phyloP scores from a whole-genome alignment of 1,139 yeast genomes.

The Nematodospora anomalae region DNA sequence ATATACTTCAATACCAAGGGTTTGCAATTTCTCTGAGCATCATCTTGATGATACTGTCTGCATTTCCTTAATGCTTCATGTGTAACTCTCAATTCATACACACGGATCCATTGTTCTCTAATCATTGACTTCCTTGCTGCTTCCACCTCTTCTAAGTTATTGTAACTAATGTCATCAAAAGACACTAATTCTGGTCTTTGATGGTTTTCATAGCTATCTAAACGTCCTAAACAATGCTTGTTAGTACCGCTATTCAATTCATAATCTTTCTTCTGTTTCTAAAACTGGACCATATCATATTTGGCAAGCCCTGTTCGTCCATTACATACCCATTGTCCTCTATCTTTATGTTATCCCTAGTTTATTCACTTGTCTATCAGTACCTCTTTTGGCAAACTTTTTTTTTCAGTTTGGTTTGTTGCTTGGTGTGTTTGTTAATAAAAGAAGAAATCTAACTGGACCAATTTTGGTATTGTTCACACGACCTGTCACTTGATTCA shows the following conservation, averaged over 20 bases:
- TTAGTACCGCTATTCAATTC: conserved; percentile 6
- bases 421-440: conserved; percentile 5
- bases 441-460: conserved; percentile 21
- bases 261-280: no score
- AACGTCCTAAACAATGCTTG: conserved; percentile 13
- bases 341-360: background rate
- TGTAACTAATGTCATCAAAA: conserved; percentile 80
- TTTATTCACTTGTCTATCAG: background rate
- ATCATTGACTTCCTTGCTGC: conserved; percentile 75
- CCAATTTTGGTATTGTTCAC: conserved; percentile 6
- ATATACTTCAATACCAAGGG: conserved; percentile 70
- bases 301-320: no score
- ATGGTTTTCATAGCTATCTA: conserved; percentile 50
- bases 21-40: conserved; percentile 68
- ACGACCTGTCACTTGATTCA: no score
- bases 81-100: conserved; percentile 64
- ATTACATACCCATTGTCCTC: conserved; percentile 25
- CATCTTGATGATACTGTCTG: conserved; percentile 74
- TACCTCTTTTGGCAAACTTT: background rate
- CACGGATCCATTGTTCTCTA: conserved; percentile 79
- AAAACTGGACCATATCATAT: no score
- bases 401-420: no score
- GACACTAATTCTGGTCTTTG: conserved; percentile 74
- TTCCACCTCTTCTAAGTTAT: conserved; percentile 60
- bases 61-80: conserved; percentile 76